phyloP scores from a whole-genome alignment of 768 basidiomycete species.

The Phlebiopsis flavidoalba region DNA sequence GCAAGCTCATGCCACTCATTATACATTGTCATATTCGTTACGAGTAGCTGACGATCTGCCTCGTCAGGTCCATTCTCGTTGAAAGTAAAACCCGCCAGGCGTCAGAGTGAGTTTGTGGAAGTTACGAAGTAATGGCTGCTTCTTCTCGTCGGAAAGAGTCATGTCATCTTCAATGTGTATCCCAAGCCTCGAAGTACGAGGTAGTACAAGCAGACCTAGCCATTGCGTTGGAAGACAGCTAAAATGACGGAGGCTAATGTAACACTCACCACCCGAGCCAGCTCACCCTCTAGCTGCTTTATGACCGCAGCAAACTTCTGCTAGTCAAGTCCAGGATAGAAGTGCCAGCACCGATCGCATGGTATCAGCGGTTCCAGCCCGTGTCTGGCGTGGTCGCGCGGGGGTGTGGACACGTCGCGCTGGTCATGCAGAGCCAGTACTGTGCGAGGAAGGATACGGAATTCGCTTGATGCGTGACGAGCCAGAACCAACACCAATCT shows the following conservation, averaged over 20 bases:
- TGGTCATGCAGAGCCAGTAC: conserved; percentile 79
- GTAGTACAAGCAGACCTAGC: conserved; percentile 90
- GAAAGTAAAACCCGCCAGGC: conserved; percentile 87
- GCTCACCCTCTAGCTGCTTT: conserved; percentile 92
- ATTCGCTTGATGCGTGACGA: conserved; percentile 77
- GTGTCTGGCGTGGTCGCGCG: conserved; percentile 68
- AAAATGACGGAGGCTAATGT: not conserved
- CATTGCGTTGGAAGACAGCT: not conserved
- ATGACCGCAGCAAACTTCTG: conserved; percentile 86
- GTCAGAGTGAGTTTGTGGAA: conserved; percentile 78
- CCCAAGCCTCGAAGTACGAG: conserved; percentile 89
- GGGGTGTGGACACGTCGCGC: conserved; percentile 72
- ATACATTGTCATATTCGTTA: conserved; percentile 78
- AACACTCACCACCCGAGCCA: conserved; percentile 80
- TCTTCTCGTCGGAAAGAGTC: conserved; percentile 82
- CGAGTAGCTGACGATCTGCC: conserved; percentile 80
- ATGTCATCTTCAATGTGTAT: conserved; percentile 99
- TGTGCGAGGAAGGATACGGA: conserved; percentile 78
- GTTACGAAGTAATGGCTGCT: conserved; percentile 77
- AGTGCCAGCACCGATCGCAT: conserved; percentile 92
- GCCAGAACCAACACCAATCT: conserved; percentile 59
- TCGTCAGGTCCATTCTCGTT: conserved; percentile 78
- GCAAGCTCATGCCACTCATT: conserved; percentile 82
- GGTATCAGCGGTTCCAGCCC: conserved; percentile 77
- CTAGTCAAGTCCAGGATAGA: conserved; percentile 87